Evolutionary conservation across 352 stramenopile species (phyloP), one percentile per base, ranked within the genome.

Genomic region (Globisporangium okanoganense): DNA sequence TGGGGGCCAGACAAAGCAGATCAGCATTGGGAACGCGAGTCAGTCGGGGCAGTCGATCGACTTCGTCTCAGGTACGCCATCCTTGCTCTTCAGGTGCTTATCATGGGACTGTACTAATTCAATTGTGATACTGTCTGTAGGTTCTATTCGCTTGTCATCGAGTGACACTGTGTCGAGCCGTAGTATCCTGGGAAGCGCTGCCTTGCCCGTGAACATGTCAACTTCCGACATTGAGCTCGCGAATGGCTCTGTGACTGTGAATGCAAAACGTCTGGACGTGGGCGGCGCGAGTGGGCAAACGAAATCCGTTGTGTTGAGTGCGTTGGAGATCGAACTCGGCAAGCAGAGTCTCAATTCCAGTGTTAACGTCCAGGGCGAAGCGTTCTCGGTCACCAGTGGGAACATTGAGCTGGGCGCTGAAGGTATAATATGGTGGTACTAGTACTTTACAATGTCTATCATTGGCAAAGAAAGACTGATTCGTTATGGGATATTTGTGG

Each of bases 11-110:
- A 56, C 70, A 25, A 49, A 25, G 8, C 60, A 59, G 14, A 66
- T 83, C 56, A 38, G 64, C 10, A 54, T 83, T 16, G 75, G 75
- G 36, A 61, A 62, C 16, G 22, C 51, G 25, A 61, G 56, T 20
- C 64, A 41, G n/a, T 55, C 56, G 3, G 64, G 44, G 3, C 75
- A 81, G 53, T 61, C 67, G 20, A 64, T 72, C 2, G 69, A 79
- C 18, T n/a, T 81, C 24, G 45, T 51, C 3, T 78, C 75, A 36
- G 63, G 70, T 54, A 33, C 16, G 54, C 51, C 2, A 4, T n/a
- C 7, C 36, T 13, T 40, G 57, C 33, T 24, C 10, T 5, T 35
- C 10, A 5, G 13, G 9, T 36, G 14, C 6, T 31, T 14, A 31
- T 18, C 25, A 35, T 18, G 14, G 5, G 5, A 22, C 14, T 40